These are phyloP conservation scores for Circinella umbellata DNA, from an alignment of 371 early-diverging fungal species.

Conservation along the genomic window DNA sequence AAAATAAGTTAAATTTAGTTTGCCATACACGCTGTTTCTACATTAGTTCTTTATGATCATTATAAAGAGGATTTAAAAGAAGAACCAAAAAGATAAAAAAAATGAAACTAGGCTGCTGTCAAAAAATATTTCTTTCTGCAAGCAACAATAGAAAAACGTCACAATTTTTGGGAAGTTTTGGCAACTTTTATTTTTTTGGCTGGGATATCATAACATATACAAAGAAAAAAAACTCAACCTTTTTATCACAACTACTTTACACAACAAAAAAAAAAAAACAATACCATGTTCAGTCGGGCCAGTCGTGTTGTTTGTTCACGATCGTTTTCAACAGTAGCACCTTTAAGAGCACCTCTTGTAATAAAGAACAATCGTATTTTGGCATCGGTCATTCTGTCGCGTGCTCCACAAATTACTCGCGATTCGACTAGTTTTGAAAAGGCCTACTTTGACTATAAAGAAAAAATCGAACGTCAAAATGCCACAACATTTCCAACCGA, in stretches of 20 bases:
- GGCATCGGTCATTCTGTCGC: slow-evolving; percentile 78
- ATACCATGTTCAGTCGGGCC: slow-evolving; percentile 1
- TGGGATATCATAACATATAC: background rate
- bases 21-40: too few relatives aligned
- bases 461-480: slow-evolving; percentile 67
- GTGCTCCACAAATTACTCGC: slow-evolving; percentile 82
- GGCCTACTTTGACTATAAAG: slow-evolving; percentile 79
- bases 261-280: background rate
- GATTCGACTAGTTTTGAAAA: slow-evolving; percentile 74
- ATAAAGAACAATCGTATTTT: slow-evolving; percentile 53
- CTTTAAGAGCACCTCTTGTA: slow-evolving; percentile 25
- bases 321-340: slow-evolving; percentile 14
- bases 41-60: too few relatives aligned
- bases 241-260: background rate
- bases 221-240: background rate
- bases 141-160: background rate
- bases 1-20: too few relatives aligned
- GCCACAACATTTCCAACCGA: slow-evolving; percentile 75
- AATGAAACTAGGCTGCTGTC: background rate
- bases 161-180: background rate
- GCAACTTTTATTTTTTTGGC: background rate
- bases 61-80: too few relatives aligned
- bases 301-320: slow-evolving; percentile 5
- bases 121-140: background rate
- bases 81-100: too few relatives aligned